Percentiles rank a stretch among this genome's conserved stretches.
These are phyloP conservation scores for Cryptosporidium xiaoi DNA, from an alignment of 169 alveolate species.

Conservation along the genomic window DNA sequence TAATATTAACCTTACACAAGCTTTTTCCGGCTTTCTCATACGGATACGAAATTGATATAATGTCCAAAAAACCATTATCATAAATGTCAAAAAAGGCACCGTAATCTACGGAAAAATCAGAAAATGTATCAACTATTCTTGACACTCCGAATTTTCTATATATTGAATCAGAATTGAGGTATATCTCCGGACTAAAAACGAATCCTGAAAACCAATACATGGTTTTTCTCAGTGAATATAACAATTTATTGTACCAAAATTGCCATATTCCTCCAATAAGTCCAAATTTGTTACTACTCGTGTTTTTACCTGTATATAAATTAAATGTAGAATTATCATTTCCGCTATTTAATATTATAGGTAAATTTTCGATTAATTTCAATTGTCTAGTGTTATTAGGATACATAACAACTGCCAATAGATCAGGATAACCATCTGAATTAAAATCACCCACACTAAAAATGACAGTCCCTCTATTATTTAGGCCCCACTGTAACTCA, in stretches of 20 bases:
- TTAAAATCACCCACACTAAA: conserved; percentile 78
- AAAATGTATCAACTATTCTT: not conserved
- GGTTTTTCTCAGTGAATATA: not conserved
- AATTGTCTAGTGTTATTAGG: conserved; percentile 50
- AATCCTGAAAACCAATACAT: conserved; percentile 18
- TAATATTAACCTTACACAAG: not conserved
- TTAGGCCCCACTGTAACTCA: conserved; percentile 26
- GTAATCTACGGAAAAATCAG: conserved; percentile 38
- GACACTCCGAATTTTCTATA: conserved; percentile 44
- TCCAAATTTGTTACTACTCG: too few relatives aligned
- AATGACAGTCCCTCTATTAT: not conserved
- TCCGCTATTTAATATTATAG: not conserved
- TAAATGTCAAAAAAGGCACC: conserved; percentile 80
- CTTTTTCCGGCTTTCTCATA: conserved; percentile 1
- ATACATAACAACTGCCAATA: conserved; percentile 46
- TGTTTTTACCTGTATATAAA: not conserved
- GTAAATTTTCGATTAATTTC: conserved; percentile 38
- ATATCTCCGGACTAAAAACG: conserved; percentile 1
- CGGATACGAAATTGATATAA: conserved; percentile 77
- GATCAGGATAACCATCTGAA: conserved; percentile 81
- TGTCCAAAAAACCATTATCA: conserved; percentile 80
- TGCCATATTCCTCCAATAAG: not conserved
- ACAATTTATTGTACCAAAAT: not conserved
- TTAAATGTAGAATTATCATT: not conserved
- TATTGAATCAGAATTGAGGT: conserved; percentile 15